These are phyloP conservation scores for Talaromyces sp. DNA, from an alignment of 2,329 filamentous ascomycete species.

Conservation along the genomic window DNA sequence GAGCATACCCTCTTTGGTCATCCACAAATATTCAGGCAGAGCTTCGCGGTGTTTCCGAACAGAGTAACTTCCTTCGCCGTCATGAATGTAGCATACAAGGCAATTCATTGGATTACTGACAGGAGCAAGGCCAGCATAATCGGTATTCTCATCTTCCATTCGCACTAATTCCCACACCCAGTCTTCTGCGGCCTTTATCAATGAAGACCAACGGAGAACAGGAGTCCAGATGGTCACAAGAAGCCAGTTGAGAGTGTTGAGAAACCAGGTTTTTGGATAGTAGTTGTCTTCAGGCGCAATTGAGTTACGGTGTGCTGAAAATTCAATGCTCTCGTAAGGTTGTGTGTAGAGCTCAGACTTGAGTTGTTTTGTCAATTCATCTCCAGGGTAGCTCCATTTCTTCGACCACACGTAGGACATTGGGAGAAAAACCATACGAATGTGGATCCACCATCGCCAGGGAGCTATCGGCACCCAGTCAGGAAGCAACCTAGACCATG, in stretches of 20 bases:
- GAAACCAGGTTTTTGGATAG: conserved; percentile 80
- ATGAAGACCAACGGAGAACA: conserved; percentile 60
- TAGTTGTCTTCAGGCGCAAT: conserved; percentile 82
- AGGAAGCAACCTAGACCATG: conserved; percentile 58
- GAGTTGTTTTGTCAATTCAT: conserved; percentile 65
- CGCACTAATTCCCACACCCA: conserved; percentile 79
- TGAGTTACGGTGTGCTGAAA: conserved; percentile 71
- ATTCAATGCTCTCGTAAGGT: conserved; percentile 72
- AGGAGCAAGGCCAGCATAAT: conserved; percentile 78
- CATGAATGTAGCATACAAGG: conserved; percentile 76
- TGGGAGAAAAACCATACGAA: conserved; percentile 89
- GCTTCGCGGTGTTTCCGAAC: conserved; percentile 75
- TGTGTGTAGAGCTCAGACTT: conserved; percentile 78
- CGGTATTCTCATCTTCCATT: conserved; percentile 90
- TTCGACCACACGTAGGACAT: conserved; percentile 90
- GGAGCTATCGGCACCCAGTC: conserved; percentile 87
- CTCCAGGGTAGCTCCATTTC: conserved; percentile 71
- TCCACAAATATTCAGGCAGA: conserved; percentile 81
- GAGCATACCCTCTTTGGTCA: conserved; percentile 88
- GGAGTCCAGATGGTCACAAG: conserved; percentile 77
- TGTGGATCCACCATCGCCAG: conserved; percentile 98
- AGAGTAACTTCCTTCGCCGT: conserved; percentile 68
- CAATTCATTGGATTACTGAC: conserved; percentile 90
- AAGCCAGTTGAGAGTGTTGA: conserved; percentile 73
- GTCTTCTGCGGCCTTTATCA: conserved; percentile 69